These are phyloP conservation scores for Quercus robur DNA, from an alignment of 306 rosid species.

Conservation along the genomic window DNA sequence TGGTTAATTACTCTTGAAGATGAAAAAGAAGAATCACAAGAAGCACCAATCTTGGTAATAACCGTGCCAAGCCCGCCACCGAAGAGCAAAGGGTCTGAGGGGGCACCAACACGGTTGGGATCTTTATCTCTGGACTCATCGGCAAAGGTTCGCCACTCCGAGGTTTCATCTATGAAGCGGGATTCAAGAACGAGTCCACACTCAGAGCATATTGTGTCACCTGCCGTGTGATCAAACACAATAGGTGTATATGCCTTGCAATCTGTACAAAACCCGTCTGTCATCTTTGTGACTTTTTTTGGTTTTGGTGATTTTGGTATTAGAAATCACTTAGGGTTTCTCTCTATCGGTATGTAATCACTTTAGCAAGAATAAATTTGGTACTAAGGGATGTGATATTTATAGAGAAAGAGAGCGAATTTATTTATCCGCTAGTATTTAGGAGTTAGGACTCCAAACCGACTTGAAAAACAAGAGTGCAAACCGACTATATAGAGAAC, in stretches of 20 bases:
- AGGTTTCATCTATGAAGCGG: neutral
- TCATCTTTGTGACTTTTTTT: neutral
- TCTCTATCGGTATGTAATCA: too few relatives aligned
- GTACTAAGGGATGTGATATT: too few relatives aligned
- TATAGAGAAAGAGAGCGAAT: too few relatives aligned
- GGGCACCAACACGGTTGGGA: neutral
- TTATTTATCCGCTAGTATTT: too few relatives aligned
- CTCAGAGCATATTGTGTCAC: constrained; percentile 18
- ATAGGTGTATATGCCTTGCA: neutral
- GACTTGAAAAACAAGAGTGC: too few relatives aligned
- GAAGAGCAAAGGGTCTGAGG: neutral
- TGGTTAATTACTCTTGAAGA: too few relatives aligned
- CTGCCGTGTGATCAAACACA: neutral
- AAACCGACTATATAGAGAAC: too few relatives aligned
- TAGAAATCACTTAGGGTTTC: too few relatives aligned
- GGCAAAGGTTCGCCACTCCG: constrained; percentile 20
- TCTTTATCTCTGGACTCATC: neutral
- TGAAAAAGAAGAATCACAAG: too few relatives aligned
- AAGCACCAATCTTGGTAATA: too few relatives aligned
- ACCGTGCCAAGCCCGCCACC: neutral
- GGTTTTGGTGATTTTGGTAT: too few relatives aligned
- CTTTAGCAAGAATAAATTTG: neutral
- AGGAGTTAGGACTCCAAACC: too few relatives aligned
- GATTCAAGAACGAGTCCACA: constrained; percentile 21
- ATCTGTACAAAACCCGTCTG: neutral